Percentiles rank a stretch among this genome's conserved stretches.
These are phyloP conservation scores for Vitis hybrid DNA, from an alignment of 177 flowering plant species.

Conservation along the genomic window DNA sequence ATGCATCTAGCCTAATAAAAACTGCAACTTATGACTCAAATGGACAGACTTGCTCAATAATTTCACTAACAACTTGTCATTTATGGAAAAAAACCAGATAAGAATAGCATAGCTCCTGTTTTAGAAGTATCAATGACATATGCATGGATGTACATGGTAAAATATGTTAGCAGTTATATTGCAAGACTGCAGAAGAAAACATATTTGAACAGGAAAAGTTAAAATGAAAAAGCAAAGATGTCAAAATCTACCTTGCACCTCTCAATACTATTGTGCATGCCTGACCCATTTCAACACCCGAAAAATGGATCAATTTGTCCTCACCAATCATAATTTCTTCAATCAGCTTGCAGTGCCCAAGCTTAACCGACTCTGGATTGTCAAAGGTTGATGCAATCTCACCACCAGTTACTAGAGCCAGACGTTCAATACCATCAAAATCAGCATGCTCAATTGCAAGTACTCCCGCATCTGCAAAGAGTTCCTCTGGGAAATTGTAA, in stretches of 20 bases:
- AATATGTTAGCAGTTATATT: neutral
- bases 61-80: too few relatives aligned
- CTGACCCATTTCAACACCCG: constrained; percentile 98
- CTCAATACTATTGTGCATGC: constrained; percentile 97
- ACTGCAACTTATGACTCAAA: too few relatives aligned
- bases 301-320: constrained; percentile 93
- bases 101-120: too few relatives aligned
- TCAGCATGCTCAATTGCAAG: constrained; percentile 99
- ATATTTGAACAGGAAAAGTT: neutral
- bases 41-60: too few relatives aligned
- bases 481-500: constrained; percentile 98
- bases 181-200: neutral
- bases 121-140: too few relatives aligned
- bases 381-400: constrained; percentile 99
- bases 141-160: neutral
- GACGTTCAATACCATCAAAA: constrained; percentile 98
- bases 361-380: constrained; percentile 97
- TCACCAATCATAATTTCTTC: constrained; percentile 99
- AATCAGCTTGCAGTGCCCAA: constrained; percentile 95
- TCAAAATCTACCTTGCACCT: constrained; percentile 81
- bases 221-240: neutral
- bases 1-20: too few relatives aligned
- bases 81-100: too few relatives aligned
- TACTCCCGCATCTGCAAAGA: constrained; percentile 97
- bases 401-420: constrained; percentile 96